Evolutionary conservation across 495 filamentous ascomycete species (phyloP), one percentile per base, ranked within the genome.

Genomic region (Hypoxylon lienhwacheense): DNA sequence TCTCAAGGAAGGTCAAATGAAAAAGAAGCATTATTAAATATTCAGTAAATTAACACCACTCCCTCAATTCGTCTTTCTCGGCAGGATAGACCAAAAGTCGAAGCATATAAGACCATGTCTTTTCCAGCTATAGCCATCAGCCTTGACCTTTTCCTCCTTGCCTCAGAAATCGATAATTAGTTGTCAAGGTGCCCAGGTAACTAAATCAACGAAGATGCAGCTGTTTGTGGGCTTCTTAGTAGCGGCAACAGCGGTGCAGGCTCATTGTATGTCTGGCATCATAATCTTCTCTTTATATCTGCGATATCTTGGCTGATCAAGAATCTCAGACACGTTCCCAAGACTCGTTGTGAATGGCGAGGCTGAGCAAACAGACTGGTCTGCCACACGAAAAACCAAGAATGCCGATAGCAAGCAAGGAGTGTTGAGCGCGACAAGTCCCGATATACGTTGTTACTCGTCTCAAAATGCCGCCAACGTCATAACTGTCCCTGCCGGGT

Each of bases 361-460:
- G 26, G 21, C 69, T 22, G 69, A 73, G 24, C 68, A 66, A 1
- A 64, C 63, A 8, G 70, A 72, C 61, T 75, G 66, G 69, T 70
- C 64, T n/a, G 68, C 64, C n/a, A 72, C 69, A 5, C 70, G 70
- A 35, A 68, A 49, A 60, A 72, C 72, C 31, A 73, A 72, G 53
- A 75, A 75, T 22, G 61, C 53, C 32, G 53, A 73, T 20, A 65
- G 58, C 66, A 73, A 73, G 53, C 45, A 52, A 10, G 69, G 70
- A 7, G 68, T 82, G 20, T 65, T 66, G 26, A 66, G 68, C 41
- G 69, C 72, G 0, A 67, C 68, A 7, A 70, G 59, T 31, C 61
- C 60, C 3, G 75, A 78, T 43, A 73, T 82, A 19, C 66, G 77
- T 28, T 81, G 77, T 67, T 77, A 75, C 48, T 55, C 65, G 4